Base-by-base conservation (phyloP, 495 filamentous ascomycete species). In the Aeminium ludgeri region DNA sequence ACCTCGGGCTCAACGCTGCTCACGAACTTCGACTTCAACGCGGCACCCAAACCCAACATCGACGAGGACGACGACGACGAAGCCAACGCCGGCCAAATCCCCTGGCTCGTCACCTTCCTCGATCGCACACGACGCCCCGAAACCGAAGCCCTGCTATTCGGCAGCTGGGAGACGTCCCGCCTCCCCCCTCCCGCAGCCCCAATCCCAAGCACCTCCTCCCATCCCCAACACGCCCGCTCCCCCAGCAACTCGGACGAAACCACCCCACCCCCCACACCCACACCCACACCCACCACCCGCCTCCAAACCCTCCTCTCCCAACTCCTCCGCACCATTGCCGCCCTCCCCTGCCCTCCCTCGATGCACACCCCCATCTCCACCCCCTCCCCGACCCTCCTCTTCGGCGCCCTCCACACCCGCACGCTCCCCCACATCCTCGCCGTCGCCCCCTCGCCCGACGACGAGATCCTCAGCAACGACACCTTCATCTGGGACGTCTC, bases 71-170 rank as follows among this genome's bases (percentile, higher is more conserved):
- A 23, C 3, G 11, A 36, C 6, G 17, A 18, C 12, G 16, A 3
- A 28, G 4, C 15, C 3, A 30, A n/a, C 10, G 36, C n/a, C n/a
- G n/a, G n/a, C n/a, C n/a, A 38, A 5, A 19, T 31, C 8, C 38
- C 31, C 8, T 61, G 46, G 42, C 43, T 50, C 34, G 44, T 58
- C 12, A 51, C 52, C 12, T 59, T 58, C 44, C 36, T 53, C 10
- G 59, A 62, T 45, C 57, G 56, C n/a, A 45, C 48, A 12, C 48
- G 46, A 35, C 47, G 57, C 3, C 56, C 58, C 2, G 58, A 62
- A 37, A 58, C 56, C 11, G 57, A 60, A 45, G 41, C 49, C 27
- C 58, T 46, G 52, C 33, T 60, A 19, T 60, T 51, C 45, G 47
- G 44, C 6, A 41, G n/a, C 25, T 53, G 53, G 29, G 54, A 60